These are phyloP conservation scores for Fusarium avenaceum DNA, from an alignment of 2,329 filamentous ascomycete species.

Conservation along the genomic window DNA sequence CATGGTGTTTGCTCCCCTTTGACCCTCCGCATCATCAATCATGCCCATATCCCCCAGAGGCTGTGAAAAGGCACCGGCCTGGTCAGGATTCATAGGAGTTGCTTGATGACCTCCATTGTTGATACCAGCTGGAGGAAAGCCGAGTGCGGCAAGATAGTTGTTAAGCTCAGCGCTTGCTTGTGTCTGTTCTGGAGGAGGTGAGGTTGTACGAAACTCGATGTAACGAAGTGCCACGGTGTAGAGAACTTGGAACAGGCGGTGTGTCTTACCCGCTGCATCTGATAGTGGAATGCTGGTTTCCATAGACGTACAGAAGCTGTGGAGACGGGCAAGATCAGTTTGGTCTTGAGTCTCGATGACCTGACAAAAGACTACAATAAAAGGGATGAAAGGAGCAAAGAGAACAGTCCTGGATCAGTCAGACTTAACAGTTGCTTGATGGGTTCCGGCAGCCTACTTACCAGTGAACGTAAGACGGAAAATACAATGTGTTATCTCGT, in stretches of 20 bases:
- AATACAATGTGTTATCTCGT: slow-evolving; percentile 55
- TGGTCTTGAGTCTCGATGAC: slow-evolving; percentile 61
- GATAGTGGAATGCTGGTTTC: slow-evolving; percentile 61
- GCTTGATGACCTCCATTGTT: slow-evolving; percentile 35
- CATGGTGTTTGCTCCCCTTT: slow-evolving; percentile 44
- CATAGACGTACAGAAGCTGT: slow-evolving; percentile 65
- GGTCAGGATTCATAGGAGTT: slow-evolving; percentile 19
- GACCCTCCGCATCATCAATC: slow-evolving; percentile 32
- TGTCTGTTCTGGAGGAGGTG: slow-evolving; percentile 50
- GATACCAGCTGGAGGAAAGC: slow-evolving; percentile 53
- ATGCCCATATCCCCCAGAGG: slow-evolving; percentile 22
- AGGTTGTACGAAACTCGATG: slow-evolving; percentile 63
- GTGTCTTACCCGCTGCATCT: slow-evolving; percentile 66
- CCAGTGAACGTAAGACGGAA: slow-evolving; percentile 60
- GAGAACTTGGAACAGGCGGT: slow-evolving; percentile 70
- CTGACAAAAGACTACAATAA: slow-evolving; percentile 66
- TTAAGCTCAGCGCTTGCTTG: slow-evolving; percentile 52
- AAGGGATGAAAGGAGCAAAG: slow-evolving; percentile 66
- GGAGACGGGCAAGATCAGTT: slow-evolving; percentile 61
- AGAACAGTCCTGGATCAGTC: slow-evolving; percentile 57
- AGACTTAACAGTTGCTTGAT: not conserved
- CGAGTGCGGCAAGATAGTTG: slow-evolving; percentile 61
- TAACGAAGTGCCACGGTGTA: slow-evolving; percentile 71
- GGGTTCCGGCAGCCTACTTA: slow-evolving; percentile 39
- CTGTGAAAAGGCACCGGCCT: slow-evolving; percentile 30